Conservation (phyloP, 2,329 filamentous ascomycete genomes). For the Alternaria brassicae region DNA sequence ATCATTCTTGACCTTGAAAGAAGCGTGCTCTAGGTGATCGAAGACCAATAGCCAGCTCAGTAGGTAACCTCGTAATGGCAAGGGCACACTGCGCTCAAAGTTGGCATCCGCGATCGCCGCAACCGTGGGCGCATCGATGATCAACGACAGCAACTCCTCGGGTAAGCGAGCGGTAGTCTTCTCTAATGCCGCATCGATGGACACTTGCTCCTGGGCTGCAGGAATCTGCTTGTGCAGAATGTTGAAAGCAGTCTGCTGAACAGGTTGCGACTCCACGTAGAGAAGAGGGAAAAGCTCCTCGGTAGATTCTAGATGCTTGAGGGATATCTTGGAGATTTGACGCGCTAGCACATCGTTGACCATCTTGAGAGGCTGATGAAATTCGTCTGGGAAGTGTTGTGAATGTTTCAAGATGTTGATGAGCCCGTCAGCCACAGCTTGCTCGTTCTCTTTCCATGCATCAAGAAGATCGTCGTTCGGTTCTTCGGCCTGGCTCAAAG, state of each 20-base stretch:
- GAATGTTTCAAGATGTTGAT: conserved; percentile 68
- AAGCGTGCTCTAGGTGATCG: conserved; percentile 79
- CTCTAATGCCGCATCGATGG: conserved; percentile 76
- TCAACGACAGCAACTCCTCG: conserved; percentile 81
- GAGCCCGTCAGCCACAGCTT: conserved; percentile 64
- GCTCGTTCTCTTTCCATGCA: conserved; percentile 68
- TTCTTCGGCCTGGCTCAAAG: conserved; percentile 63
- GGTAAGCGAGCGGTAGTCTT: conserved; percentile 77
- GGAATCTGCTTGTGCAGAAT: conserved; percentile 84
- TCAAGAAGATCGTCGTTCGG: conserved; percentile 88
- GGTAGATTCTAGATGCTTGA: conserved; percentile 67
- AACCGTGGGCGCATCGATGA: conserved; percentile 78
- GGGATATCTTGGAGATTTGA: conserved; percentile 69
- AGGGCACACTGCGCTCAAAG: conserved; percentile 71
- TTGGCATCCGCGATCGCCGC: conserved; percentile 70
- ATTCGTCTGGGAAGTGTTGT: conserved; percentile 58
- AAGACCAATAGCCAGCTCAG: conserved; percentile 91
- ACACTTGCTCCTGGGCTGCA: conserved; percentile 77
- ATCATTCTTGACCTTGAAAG: conserved; percentile 80
- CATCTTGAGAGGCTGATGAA: conserved; percentile 73
- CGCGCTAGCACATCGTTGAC: conserved; percentile 77
- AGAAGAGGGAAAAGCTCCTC: conserved; percentile 77
- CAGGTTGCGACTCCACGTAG: conserved; percentile 73
- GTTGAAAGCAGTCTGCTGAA: conserved; percentile 82
- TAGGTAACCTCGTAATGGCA: conserved; percentile 77